Percentiles rank a stretch among this genome's conserved stretches.
These are phyloP conservation scores for Cyclotella sp. DNA, from an alignment of 108 stramenopile genomes.

Conservation along the genomic window DNA sequence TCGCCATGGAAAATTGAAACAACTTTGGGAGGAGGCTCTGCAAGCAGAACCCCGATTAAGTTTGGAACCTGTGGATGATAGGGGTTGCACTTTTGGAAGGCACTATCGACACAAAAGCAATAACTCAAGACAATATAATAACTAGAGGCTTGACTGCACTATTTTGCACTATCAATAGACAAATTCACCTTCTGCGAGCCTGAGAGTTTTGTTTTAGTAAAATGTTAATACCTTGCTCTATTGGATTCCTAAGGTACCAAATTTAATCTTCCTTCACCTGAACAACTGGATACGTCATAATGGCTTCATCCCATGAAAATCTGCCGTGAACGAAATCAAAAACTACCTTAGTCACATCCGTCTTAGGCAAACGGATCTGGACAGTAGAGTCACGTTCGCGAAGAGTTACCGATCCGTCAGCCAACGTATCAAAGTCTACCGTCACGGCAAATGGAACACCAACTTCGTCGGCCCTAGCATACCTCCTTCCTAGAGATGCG, in stretches of 20 bases:
- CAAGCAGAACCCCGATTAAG: conserved; percentile 46
- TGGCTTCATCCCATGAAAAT: conserved; percentile 77
- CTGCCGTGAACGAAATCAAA: conserved; percentile 80
- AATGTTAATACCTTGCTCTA: too few species aligned
- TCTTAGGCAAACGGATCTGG: conserved; percentile 91
- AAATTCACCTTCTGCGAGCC: too few species aligned
- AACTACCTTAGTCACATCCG: conserved; percentile 73
- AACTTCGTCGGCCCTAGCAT: conserved; percentile 98
- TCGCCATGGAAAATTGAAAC: conserved; percentile 23
- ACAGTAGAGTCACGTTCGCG: conserved; percentile 97
- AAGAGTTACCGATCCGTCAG: conserved; percentile 93
- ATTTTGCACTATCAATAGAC: neutral
- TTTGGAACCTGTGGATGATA: conserved; percentile 53
- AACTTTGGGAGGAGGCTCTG: conserved; percentile 52
- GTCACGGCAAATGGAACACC: conserved; percentile 99
- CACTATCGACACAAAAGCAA: conserved; percentile 35
- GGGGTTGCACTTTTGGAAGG: conserved; percentile 63
- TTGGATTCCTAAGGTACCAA: neutral
- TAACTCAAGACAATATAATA: neutral
- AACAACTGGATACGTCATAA: conserved; percentile 79
- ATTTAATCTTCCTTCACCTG: conserved; percentile 71
- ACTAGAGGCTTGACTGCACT: neutral
- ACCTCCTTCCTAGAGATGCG: conserved; percentile 91
- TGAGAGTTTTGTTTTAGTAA: too few species aligned
- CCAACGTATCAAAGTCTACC: conserved; percentile 95